These are phyloP conservation scores for Cordyceps javanica DNA, from an alignment of 2,329 filamentous ascomycete species.

Conservation along the genomic window DNA sequence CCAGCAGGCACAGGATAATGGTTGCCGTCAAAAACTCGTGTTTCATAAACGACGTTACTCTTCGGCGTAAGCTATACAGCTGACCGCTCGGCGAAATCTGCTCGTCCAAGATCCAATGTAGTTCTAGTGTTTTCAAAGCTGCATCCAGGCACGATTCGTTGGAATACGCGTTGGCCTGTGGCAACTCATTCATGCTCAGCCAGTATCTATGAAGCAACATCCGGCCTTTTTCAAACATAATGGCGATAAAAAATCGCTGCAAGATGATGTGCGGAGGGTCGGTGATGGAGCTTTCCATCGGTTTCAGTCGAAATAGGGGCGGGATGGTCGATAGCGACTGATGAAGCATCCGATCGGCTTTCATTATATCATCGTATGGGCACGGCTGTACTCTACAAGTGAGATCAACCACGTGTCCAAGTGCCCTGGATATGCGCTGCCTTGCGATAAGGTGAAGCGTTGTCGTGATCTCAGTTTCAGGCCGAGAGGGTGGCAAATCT, in stretches of 20 bases:
- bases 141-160: neutral
- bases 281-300: neutral
- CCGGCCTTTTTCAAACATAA: neutral
- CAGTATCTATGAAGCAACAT: neutral
- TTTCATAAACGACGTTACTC: slow-evolving; percentile 18
- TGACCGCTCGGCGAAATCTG: neutral
- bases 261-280: neutral
- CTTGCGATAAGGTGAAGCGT: neutral
- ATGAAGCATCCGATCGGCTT: neutral
- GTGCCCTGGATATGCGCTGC: neutral
- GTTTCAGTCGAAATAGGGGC: neutral
- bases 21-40: slow-evolving; percentile 22
- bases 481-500: neutral
- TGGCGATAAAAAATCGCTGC: neutral
- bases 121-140: neutral
- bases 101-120: neutral
- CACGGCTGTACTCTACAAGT: neutral
- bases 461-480: neutral
- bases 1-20: slow-evolving; percentile 1
- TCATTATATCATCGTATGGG: neutral
- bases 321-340: neutral
- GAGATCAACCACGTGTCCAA: neutral
- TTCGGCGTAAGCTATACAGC: neutral
- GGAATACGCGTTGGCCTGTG: neutral
- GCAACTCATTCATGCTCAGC: neutral